Conservation (phyloP, 805 yeast species). For the Vanderwaltozyma yarrowii region DNA sequence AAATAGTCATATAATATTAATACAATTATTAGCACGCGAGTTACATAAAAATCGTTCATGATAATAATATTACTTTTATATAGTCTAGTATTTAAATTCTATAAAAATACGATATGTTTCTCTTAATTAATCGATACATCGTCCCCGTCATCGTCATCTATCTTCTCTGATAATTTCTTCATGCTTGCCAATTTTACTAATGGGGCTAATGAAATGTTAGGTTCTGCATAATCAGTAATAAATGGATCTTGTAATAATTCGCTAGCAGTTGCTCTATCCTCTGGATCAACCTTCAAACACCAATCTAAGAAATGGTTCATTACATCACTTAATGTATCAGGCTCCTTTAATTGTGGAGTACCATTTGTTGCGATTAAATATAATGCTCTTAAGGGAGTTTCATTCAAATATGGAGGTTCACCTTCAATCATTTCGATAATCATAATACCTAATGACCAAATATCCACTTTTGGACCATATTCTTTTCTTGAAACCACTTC, state of each 20-base stretch:
- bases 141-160: constrained; percentile 25
- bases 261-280: constrained; percentile 67
- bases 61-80: too few relatives aligned
- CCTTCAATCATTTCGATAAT: constrained; percentile 98
- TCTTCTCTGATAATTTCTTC: constrained; percentile 42
- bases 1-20: too few relatives aligned
- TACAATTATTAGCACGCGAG: too few relatives aligned
- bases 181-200: constrained; percentile 62
- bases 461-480: constrained; percentile 93
- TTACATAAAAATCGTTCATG: too few relatives aligned
- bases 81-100: too few relatives aligned
- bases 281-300: constrained; percentile 77
- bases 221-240: constrained; percentile 46
- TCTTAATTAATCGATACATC: neutral
- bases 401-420: constrained; percentile 96
- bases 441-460: constrained; percentile 98
- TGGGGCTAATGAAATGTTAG: constrained; percentile 54
- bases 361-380: constrained; percentile 95
- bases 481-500: constrained; percentile 93
- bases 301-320: constrained; percentile 62
- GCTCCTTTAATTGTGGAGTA: constrained; percentile 86
- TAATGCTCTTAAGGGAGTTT: constrained; percentile 87
- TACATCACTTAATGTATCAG: constrained; percentile 60
- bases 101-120: too few relatives aligned
- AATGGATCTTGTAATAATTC: constrained; percentile 62